phyloP scores from a whole-genome alignment of 2,329 filamentous ascomycete genomes.

The Fusarium subglutinans region DNA sequence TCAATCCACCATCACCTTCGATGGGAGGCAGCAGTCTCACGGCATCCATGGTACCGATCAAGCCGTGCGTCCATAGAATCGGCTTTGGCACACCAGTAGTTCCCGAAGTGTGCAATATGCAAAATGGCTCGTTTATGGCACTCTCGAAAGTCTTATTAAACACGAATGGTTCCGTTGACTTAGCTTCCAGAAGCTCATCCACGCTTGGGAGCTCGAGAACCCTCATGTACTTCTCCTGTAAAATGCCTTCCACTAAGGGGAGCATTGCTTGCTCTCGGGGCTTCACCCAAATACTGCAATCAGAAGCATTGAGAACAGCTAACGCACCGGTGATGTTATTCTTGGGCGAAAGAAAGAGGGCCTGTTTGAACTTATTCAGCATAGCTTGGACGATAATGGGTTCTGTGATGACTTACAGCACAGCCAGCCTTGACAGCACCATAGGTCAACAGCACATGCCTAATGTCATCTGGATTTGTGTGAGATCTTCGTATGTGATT shows the following conservation, averaged over 20 bases:
- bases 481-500: not conserved
- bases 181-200: conserved; percentile 41
- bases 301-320: conserved; percentile 44
- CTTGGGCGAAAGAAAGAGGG: conserved; percentile 47
- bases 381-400: not conserved
- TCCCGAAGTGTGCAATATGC: conserved; percentile 54
- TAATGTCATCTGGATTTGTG: not conserved
- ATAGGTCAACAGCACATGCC: not conserved
- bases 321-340: conserved; percentile 48
- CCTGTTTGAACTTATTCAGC: conserved; percentile 25
- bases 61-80: conserved; percentile 47
- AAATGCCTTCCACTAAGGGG: conserved; percentile 36
- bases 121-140: conserved; percentile 48
- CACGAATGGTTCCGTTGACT: conserved; percentile 2
- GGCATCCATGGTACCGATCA: conserved; percentile 50
- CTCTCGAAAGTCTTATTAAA: conserved; percentile 47
- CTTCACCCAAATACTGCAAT: conserved; percentile 47
- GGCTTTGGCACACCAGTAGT: conserved; percentile 55
- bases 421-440: not conserved
- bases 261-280: conserved; percentile 24
- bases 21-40: conserved; percentile 46
- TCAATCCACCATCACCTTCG: conserved; percentile 38
- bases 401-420: not conserved
- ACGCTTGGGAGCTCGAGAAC: conserved; percentile 43
- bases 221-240: conserved; percentile 40